Conservation (phyloP, 1,139 yeast species). For the Kodamaea arcana region DNA sequence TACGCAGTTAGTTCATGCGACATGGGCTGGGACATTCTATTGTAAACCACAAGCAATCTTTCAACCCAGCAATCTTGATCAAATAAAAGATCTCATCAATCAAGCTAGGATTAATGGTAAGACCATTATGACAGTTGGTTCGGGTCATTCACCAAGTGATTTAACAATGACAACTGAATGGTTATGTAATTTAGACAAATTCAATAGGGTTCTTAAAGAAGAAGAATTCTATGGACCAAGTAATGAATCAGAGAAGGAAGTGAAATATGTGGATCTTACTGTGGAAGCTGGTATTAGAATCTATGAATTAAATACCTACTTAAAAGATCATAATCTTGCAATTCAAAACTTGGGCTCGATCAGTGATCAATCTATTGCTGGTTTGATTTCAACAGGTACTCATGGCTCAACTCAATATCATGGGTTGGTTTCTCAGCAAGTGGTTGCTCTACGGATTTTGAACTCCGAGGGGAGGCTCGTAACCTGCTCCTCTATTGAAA, state of each 20-base stretch:
- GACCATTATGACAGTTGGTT: conserved; percentile 82
- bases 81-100: conserved; percentile 59
- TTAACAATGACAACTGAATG: conserved; percentile 86
- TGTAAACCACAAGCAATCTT: conserved; percentile 75
- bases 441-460: conserved; percentile 70
- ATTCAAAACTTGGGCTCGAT: conserved; percentile 92
- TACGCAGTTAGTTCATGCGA: conserved; percentile 47
- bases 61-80: conserved; percentile 67
- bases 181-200: conserved; percentile 81
- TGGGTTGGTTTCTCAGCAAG: conserved; percentile 84
- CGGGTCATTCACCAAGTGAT: conserved; percentile 94
- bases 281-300: conserved; percentile 90
- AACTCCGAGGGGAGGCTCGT: conserved; percentile 71
- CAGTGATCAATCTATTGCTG: conserved; percentile 90
- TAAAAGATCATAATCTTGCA: conserved; percentile 65
- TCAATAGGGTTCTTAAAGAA: conserved; percentile 50
- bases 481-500: conserved; percentile 63
- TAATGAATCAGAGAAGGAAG: conserved; percentile 28
- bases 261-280: conserved; percentile 79
- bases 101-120: conserved; percentile 57
- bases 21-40: conserved; percentile 90
- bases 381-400: conserved; percentile 92
- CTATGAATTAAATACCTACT: conserved; percentile 67
- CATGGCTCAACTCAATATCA: conserved; percentile 95
- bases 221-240: conserved; percentile 38